Evolutionary conservation across 1,139 yeast genomes (phyloP), one percentile per base, ranked within the genome.

Genomic region (Lodderomyces jiufengensis): DNA sequence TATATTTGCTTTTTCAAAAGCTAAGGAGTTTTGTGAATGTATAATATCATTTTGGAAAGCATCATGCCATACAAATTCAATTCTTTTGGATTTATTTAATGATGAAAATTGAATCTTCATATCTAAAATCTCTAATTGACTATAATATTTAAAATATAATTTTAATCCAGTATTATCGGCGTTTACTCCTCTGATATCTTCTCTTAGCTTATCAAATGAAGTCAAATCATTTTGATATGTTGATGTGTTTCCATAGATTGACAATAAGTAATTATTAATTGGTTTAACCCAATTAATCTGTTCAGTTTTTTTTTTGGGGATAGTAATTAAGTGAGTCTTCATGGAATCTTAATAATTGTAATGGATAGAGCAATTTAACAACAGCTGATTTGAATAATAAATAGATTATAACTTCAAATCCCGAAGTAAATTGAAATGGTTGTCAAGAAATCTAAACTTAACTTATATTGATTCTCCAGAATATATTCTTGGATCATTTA

Each of bases 1-100:
- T 2, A 84, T 63, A 22, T 86, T 78, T 2, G 97, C 96, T 60
- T 92, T 92, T 52, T 92, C 98, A 54, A 85, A 90, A 0, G 96
- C 90, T 34, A 87, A 55, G 8, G 82, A 76, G 29, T 70, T 63
- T 29, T 74, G 74, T 15, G 66, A 58, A 38, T 69, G 71, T 4
- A 71, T 57, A 3, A 66, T 55, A 1, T 55, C 40, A 4, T 58
- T 52, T 30, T 66, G 66, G 51, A 78, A 82, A 6, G 92, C 83
- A 54, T 90, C 95, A 45, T 64, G 66, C 98, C 98, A 92, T 1
- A 78, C 72, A 57, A 90, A 90, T 34, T 76, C 71, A 29, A 84
- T 59, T 42, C 73, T 69, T 38, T 62, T 66, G 37, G 53, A 57
- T 45, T 78, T 75, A 37, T 79, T 79, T 15, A 71, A 66, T 15